Conservation (phyloP, 192 early-diverging fungal genomes). For the Funneliformis mosseae region DNA sequence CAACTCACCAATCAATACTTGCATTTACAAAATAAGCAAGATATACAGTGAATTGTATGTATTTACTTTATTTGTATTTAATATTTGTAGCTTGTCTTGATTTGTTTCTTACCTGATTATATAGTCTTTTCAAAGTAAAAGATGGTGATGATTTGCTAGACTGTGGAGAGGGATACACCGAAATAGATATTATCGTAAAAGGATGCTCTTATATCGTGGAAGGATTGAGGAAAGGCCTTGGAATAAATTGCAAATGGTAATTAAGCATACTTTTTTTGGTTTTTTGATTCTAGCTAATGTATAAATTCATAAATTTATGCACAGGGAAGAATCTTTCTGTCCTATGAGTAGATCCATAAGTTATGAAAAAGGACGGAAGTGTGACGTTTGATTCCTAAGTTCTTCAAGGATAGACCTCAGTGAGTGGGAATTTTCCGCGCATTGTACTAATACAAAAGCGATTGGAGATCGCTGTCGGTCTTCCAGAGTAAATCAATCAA, state of each 20-base stretch:
- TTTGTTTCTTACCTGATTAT: not conserved
- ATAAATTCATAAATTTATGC: not conserved
- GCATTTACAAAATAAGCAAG: not conserved
- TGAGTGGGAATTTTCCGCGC: constrained; percentile 27
- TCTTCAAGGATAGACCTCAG: not conserved
- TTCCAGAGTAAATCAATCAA: constrained; percentile 18
- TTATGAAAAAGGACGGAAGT: not conserved
- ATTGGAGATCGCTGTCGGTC: constrained; percentile 10
- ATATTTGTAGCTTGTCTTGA: not conserved
- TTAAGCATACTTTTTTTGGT: not conserved
- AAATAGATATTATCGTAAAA: constrained; percentile 1
- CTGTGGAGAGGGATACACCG: not conserved
- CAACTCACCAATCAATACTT: not conserved
- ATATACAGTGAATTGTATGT: constrained; percentile 14
- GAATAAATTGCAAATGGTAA: constrained; percentile 14
- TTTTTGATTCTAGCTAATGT: not conserved
- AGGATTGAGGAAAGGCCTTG: not conserved
- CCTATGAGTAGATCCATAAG: not conserved
- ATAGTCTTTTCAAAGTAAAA: constrained; percentile 16
- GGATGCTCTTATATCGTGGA: not conserved
- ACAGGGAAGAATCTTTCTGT: not conserved
- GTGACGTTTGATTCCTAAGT: not conserved
- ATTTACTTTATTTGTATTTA: not conserved
- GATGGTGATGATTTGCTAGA: not conserved
- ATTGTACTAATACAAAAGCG: not conserved